Evolutionary conservation across 2,329 filamentous ascomycete genomes (phyloP).

Genomic region (Cordyceps tenuipes): DNA sequence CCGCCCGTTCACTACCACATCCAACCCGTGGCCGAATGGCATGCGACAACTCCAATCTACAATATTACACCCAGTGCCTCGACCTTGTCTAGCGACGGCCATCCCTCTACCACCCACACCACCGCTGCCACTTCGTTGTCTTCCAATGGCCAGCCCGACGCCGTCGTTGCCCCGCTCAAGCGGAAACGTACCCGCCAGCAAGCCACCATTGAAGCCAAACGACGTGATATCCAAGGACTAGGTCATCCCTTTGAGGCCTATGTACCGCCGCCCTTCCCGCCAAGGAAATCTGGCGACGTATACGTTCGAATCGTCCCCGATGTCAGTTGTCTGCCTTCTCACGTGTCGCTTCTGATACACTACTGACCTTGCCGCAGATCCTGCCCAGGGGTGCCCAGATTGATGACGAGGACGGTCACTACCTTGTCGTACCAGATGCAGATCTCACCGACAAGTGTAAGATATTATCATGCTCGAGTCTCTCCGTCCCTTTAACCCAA

Average conservation of each 20-base stretch:
- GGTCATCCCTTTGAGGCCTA: constrained; percentile 71
- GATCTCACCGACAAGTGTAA: constrained; percentile 83
- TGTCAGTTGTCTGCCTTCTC: constrained; percentile 36
- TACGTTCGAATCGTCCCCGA: constrained; percentile 53
- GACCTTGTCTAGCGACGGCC: constrained; percentile 74
- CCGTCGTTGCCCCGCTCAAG: constrained; percentile 69
- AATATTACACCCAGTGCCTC: constrained; percentile 58
- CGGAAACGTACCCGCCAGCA: constrained; percentile 80
- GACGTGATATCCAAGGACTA: constrained; percentile 62
- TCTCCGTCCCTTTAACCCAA: too few species aligned
- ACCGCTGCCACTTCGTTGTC: constrained; percentile 80
- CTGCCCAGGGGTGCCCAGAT: constrained; percentile 59
- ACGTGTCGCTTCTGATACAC: not conserved
- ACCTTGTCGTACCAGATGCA: constrained; percentile 82
- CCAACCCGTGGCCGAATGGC: constrained; percentile 54
- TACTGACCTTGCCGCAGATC: constrained; percentile 8
- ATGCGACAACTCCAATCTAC: constrained; percentile 61
- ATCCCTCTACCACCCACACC: constrained; percentile 70
- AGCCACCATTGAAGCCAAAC: constrained; percentile 72
- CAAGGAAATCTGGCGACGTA: constrained; percentile 82
- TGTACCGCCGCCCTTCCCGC: constrained; percentile 76
- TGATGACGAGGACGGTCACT: constrained; percentile 95
- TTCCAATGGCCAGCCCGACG: constrained; percentile 54
- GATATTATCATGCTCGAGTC: constrained; percentile 24
- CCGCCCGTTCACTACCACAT: constrained; percentile 52